Percentiles rank a stretch among this genome's conserved stretches.
phyloP scores from a whole-genome alignment of 306 rosid species.

The Rosa lucieae region DNA sequence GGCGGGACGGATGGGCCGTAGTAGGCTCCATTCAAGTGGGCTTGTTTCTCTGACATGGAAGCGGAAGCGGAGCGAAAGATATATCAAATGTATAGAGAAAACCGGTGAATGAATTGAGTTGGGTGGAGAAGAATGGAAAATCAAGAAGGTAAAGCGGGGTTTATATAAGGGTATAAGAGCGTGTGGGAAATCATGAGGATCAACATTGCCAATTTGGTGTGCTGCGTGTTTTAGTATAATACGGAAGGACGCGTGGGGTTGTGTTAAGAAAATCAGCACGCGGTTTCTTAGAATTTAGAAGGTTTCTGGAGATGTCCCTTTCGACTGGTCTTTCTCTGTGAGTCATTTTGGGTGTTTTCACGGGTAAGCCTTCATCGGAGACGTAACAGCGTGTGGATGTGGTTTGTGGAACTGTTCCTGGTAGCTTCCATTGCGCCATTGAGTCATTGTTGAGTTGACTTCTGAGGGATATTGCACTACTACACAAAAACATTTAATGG shows the following conservation, averaged over 20 bases:
- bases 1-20: constrained; percentile 84
- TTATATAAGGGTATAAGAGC: neutral
- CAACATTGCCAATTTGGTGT: neutral
- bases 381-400: neutral
- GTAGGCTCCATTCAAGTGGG: constrained; percentile 71
- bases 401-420: neutral
- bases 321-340: neutral
- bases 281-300: constrained; percentile 24
- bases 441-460: neutral
- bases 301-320: neutral
- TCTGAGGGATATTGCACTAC: neutral
- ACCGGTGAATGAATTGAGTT: neutral
- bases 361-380: neutral
- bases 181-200: neutral
- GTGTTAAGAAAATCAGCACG: neutral
- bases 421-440: neutral
- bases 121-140: neutral
- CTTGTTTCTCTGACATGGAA: constrained; percentile 42
- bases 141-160: neutral
- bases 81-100: neutral
- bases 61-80: neutral
- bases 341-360: too few species aligned
- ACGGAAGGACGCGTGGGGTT: constrained; percentile 1
- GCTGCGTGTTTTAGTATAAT: constrained; percentile 5
- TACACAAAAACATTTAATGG: too few species aligned